These are phyloP conservation scores for Ustilaginoidea virens DNA, from an alignment of 2,329 filamentous ascomycete genomes.

Conservation along the genomic window DNA sequence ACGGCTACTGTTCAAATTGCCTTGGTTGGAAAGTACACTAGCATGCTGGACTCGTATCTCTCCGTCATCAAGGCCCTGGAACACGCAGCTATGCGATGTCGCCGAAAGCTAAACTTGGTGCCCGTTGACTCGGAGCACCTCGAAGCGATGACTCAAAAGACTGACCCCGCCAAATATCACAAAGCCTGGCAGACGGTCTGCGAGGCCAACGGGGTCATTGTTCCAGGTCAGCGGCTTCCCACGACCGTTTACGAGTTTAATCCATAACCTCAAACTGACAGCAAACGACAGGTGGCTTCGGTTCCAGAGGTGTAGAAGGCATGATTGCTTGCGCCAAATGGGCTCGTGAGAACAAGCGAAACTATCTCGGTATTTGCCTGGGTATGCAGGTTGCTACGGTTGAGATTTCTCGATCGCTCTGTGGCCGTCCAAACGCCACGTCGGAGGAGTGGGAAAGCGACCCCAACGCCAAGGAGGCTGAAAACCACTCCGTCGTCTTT, in stretches of 20 bases:
- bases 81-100: conserved; percentile 78
- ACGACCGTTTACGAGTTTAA: conserved; percentile 2
- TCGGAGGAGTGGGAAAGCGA: conserved; percentile 35
- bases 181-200: conserved; percentile 58
- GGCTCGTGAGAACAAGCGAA: conserved; percentile 66
- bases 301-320: conserved; percentile 66
- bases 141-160: conserved; percentile 46
- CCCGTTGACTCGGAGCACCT: conserved; percentile 80
- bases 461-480: conserved; percentile 24
- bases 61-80: conserved; percentile 76
- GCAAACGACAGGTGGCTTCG: conserved; percentile 49
- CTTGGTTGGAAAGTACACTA: conserved; percentile 84
- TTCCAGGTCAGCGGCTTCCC: conserved; percentile 6
- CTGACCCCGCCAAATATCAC: conserved; percentile 58
- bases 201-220: conserved; percentile 45
- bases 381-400: conserved; percentile 90
- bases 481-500: conserved; percentile 63
- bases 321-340: conserved; percentile 83
- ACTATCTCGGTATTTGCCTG: conserved; percentile 80
- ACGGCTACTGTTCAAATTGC: conserved; percentile 60
- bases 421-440: conserved; percentile 40
- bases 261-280: too few relatives aligned
- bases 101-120: conserved; percentile 61
- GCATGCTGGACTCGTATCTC: conserved; percentile 73
- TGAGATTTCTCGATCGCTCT: conserved; percentile 68